These are phyloP conservation scores for Macadamia tetraphylla DNA, from an alignment of 164 flowering plant species.

Conservation along the genomic window DNA sequence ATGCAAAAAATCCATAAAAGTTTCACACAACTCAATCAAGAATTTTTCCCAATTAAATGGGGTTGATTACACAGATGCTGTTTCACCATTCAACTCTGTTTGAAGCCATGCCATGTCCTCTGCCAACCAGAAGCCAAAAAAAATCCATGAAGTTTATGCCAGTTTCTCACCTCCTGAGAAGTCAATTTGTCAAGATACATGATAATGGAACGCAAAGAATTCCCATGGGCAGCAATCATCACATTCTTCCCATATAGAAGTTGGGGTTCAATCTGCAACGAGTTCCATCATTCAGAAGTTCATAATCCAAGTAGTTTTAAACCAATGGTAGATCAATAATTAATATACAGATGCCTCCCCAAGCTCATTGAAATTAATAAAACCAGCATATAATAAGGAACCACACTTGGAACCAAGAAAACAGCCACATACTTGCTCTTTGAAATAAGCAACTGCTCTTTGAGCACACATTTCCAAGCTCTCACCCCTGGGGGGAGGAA, in stretches of 20 bases:
- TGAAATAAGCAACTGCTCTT: slow-evolving; percentile 98
- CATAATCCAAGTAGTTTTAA: slow-evolving; percentile 12
- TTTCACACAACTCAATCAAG: no score
- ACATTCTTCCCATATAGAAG: slow-evolving; percentile 79
- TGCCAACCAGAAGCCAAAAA: no score
- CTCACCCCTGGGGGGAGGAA: slow-evolving; percentile 98
- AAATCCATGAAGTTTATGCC: no score
- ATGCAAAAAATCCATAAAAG: slow-evolving; percentile 1
- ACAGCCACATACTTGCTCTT: slow-evolving; percentile 45
- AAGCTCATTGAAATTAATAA: no score
- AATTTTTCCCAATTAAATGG: no score
- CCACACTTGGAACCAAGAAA: background rate
- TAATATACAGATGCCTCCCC: no score
- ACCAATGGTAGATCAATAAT: background rate
- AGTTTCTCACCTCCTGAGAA: slow-evolving; percentile 70
- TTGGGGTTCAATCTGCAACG: slow-evolving; percentile 79
- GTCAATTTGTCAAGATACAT: slow-evolving; percentile 98
- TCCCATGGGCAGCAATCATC: slow-evolving; percentile 98
- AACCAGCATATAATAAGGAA: background rate
- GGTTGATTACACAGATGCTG: no score
- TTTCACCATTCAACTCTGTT: no score
- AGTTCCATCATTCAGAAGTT: background rate
- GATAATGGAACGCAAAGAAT: slow-evolving; percentile 92
- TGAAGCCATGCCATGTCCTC: no score
- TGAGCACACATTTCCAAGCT: slow-evolving; percentile 99